Conservation (phyloP, 768 basidiomycete genomes). For the Podaxis pistillaris region DNA sequence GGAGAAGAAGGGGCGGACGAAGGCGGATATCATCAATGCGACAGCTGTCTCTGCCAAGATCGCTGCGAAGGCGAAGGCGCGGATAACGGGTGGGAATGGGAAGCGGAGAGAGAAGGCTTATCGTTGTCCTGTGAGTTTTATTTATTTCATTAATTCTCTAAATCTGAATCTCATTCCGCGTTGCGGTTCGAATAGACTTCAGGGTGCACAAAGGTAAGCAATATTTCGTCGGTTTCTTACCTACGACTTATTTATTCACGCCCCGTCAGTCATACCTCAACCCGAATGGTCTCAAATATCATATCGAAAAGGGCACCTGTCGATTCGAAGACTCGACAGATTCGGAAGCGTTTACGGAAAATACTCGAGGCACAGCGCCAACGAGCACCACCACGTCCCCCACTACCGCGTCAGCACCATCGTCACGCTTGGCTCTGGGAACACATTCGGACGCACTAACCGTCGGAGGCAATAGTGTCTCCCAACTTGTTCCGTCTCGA, state of each 20-base stretch:
- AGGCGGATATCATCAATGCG: slow-evolving; percentile 13
- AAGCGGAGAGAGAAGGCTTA: slow-evolving; percentile 41
- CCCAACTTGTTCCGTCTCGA: neutral
- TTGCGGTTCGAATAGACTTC: slow-evolving; percentile 27
- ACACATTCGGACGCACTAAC: neutral
- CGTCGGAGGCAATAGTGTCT: neutral
- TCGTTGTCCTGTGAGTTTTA: slow-evolving; percentile 45
- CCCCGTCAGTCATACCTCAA: slow-evolving; percentile 53
- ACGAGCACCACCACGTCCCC: neutral
- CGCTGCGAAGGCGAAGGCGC: slow-evolving; percentile 10
- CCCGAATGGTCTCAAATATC: slow-evolving; percentile 67
- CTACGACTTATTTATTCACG: neutral
- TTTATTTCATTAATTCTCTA: neutral
- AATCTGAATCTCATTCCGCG: neutral
- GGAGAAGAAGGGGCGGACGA: slow-evolving; percentile 2
- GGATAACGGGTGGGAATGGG: slow-evolving; percentile 9
- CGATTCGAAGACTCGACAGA: slow-evolving; percentile 31
- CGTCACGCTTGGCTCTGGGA: neutral
- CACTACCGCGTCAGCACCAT: neutral
- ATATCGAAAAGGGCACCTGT: slow-evolving; percentile 66
- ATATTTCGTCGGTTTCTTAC: neutral
- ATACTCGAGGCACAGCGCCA: slow-evolving; percentile 6
- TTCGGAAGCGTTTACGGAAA: slow-evolving; percentile 6
- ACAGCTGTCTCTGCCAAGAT: slow-evolving; percentile 15
- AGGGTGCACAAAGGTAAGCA: slow-evolving; percentile 53